Base-by-base conservation (phyloP, 371 early-diverging fungal species). In the Capillidium heterosporum region DNA sequence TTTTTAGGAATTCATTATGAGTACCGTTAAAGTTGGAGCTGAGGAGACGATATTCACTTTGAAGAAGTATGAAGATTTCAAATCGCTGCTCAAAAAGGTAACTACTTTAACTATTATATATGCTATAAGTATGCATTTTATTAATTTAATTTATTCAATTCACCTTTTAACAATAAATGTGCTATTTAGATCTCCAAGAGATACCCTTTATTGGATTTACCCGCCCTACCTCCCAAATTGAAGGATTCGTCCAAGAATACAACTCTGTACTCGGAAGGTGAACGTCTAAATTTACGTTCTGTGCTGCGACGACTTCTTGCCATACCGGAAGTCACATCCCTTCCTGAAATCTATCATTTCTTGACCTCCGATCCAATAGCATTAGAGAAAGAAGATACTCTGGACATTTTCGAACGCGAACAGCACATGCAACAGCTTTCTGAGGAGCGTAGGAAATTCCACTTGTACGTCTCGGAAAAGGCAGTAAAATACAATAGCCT, bases 211-310 rank as follows among this genome's bases (percentile, higher is more conserved):
- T 19, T 66, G 59, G 28, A 64, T 61, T 39, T 59, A 17, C 59
- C 59, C 15, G 7, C 42, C 0, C 23, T 59, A 5, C 51, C 57
- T 11, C 43, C 42, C 1, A 61, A 61, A 31, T 27, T 32, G 11
- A 21, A 52, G 11, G 26, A 57, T 29, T 23, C 32, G 15, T 28
- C 32, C 27, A 35, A 17, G 7, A 35, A 61, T 5, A 42, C 29
- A 13, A 32, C 50, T 4, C 48, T 66, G 0, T 60, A 65, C 23
- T 67, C 74, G 1, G 80, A 80, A 59, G 72, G 71, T 59, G 77
- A 80, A 60, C 71, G 82, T 0, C 50, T 77, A 56, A 60, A 66
- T 40, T 64, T 77, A 19, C 67, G 76, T 11, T 66, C 72, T 0
- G 74, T 69, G 35, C 53, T 78, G 1, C 74, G 71, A 39, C 71